Conservation (phyloP, 2,329 filamentous ascomycete genomes). For the Onygenales sp. region DNA sequence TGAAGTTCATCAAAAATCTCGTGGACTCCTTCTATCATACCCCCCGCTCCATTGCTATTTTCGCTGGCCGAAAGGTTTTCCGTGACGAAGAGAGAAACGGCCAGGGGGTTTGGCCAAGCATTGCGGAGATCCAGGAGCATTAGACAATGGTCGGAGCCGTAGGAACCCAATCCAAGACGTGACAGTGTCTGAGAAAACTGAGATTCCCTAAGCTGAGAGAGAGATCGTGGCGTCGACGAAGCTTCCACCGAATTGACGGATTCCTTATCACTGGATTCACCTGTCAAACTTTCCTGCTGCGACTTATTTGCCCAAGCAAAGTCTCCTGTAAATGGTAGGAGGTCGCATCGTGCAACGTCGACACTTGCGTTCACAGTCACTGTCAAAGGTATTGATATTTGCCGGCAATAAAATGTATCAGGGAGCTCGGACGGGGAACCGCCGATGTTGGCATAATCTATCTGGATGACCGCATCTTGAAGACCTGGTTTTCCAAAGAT, state of each 20-base stretch:
- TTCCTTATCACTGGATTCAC: background rate
- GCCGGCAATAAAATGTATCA: conserved; percentile 72
- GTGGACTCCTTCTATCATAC: conserved; percentile 20
- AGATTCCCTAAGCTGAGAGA: conserved; percentile 20
- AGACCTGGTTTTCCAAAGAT: conserved; percentile 79
- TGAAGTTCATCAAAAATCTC: conserved; percentile 40
- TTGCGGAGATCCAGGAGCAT: conserved; percentile 79
- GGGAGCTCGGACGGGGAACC: conserved; percentile 56
- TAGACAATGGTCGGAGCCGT: conserved; percentile 60
- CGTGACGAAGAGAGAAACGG: conserved; percentile 49
- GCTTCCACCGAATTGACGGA: conserved; percentile 2
- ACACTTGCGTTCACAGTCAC: conserved; percentile 89
- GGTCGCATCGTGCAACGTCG: conserved; percentile 69
- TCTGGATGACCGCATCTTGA: conserved; percentile 66
- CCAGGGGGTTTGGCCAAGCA: conserved; percentile 74
- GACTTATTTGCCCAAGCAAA: conserved; percentile 53
- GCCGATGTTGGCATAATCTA: conserved; percentile 80
- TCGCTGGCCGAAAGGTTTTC: conserved; percentile 15
- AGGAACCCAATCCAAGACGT: conserved; percentile 29
- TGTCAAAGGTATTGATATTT: conserved; percentile 68
- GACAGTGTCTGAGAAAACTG: conserved; percentile 39
- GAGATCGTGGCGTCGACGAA: conserved; percentile 4
- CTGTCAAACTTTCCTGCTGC: background rate
- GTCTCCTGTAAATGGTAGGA: conserved; percentile 60
- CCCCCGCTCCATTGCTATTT: conserved; percentile 13